Evolutionary conservation across 306 rosid species (phyloP).

Genomic region (Arachis hypogaea): DNA sequence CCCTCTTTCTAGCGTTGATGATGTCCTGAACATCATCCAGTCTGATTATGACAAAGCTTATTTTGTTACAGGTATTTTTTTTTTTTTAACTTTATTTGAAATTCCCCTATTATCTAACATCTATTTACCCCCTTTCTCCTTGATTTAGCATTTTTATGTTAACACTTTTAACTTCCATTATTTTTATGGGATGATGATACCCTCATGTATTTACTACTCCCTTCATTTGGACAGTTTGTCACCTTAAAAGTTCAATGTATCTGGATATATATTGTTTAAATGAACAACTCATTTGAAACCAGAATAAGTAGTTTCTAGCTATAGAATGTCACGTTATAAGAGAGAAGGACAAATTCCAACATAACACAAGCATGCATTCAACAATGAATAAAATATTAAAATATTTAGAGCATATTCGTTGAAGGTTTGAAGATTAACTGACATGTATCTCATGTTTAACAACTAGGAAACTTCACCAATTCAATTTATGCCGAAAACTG

Average conservation of each 20-base stretch:
- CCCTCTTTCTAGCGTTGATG: slow-evolving; percentile 59
- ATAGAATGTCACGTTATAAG: too few species aligned
- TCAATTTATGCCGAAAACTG: slow-evolving; percentile 72
- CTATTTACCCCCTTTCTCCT: neutral
- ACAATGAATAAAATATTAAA: too few species aligned
- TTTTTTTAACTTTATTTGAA: too few species aligned
- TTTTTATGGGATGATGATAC: too few species aligned
- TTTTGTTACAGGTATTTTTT: slow-evolving; percentile 73
- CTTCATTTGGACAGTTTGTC: too few species aligned
- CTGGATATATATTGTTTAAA: too few species aligned
- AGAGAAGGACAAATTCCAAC: too few species aligned
- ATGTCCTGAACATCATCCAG: slow-evolving; percentile 62
- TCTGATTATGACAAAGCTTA: slow-evolving; percentile 67
- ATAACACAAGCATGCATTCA: too few species aligned
- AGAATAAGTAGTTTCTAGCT: too few species aligned
- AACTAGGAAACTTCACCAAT: slow-evolving; percentile 73
- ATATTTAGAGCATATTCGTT: neutral
- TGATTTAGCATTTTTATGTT: slow-evolving; percentile 3
- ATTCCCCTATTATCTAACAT: neutral
- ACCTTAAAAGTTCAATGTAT: too few species aligned
- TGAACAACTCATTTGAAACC: too few species aligned
- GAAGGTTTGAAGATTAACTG: neutral
- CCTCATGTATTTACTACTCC: too few species aligned
- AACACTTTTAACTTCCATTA: neutral
- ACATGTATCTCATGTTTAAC: slow-evolving; percentile 27